phyloP scores from a whole-genome alignment of 305 asterid species.

The Lippia alba region DNA sequence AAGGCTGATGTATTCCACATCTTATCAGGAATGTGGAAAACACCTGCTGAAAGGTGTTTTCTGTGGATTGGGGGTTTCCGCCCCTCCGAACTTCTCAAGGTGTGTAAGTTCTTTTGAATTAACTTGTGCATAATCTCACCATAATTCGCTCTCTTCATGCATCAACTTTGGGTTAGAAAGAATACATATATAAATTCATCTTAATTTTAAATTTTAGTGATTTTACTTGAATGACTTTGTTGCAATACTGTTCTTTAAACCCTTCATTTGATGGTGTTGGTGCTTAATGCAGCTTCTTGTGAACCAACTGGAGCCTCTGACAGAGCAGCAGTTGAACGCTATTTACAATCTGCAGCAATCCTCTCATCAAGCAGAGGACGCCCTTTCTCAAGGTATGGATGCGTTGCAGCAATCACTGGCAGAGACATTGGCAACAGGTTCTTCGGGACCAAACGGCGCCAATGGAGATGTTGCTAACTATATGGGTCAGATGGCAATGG shows the following conservation, averaged over 20 bases:
- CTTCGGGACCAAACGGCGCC: conserved; percentile 67
- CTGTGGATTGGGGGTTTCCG: conserved; percentile 99
- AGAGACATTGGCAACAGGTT: conserved; percentile 80
- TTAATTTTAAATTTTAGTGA: not conserved
- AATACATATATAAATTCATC: not conserved
- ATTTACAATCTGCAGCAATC: conserved; percentile 75
- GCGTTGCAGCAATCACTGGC: conserved; percentile 88
- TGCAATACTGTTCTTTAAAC: not conserved
- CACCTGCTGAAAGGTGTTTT: conserved; percentile 93
- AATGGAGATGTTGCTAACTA: conserved; percentile 83
- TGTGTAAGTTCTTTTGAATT: conserved; percentile 7
- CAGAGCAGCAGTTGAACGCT: conserved; percentile 79
- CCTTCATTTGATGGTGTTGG: conserved; percentile 13
- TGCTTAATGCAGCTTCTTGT: conserved; percentile 69
- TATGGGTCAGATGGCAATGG: conserved; percentile 98
- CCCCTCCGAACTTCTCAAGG: conserved; percentile 95
- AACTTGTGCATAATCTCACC: no score
- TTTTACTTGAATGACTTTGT: not conserved
- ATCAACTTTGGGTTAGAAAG: no score
- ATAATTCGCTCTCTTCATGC: no score
- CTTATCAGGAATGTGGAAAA: conserved; percentile 97
- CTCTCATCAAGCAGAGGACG: conserved; percentile 94
- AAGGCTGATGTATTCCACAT: conserved; percentile 92
- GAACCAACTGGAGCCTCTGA: conserved; percentile 83
- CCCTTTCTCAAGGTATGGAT: conserved; percentile 95